These are phyloP conservation scores for Hanseniaspora valbyensis DNA, from an alignment of 805 yeast genomes.

Conservation along the genomic window DNA sequence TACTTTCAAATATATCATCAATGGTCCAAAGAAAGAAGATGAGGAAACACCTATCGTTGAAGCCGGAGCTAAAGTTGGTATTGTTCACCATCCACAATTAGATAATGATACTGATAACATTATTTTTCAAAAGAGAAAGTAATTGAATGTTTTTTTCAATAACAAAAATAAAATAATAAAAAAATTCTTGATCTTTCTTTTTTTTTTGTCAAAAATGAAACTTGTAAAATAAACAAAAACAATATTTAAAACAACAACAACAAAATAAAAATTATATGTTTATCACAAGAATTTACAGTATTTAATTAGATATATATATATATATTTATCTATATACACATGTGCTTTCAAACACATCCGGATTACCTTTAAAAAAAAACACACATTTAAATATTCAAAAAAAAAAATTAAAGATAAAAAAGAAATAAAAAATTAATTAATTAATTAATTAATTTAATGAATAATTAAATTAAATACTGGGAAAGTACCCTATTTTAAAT, in stretches of 20 bases:
- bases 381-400: neutral
- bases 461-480: too few relatives aligned
- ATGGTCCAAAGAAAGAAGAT: constrained; percentile 30
- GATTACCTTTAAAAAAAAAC: neutral
- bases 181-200: neutral
- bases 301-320: too few relatives aligned
- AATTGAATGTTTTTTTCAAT: neutral
- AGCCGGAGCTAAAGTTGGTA: neutral
- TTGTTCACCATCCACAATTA: constrained; percentile 11
- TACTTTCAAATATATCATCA: constrained; percentile 47
- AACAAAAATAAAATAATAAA: neutral
- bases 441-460: too few relatives aligned
- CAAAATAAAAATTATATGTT: too few relatives aligned
- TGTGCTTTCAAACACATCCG: too few relatives aligned
- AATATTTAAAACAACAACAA: too few relatives aligned
- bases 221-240: too few relatives aligned
- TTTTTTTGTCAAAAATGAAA: too few relatives aligned
- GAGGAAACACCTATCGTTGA: neutral
- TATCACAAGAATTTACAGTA: too few relatives aligned
- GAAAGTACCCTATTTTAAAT: too few relatives aligned
- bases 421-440: too few relatives aligned
- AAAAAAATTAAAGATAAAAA: neutral
- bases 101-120: constrained; percentile 4
- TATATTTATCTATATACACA: neutral
- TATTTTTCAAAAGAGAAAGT: constrained; percentile 13